phyloP scores from a whole-genome alignment of 2,329 filamentous ascomycete species.

The Arthrobotrys entomopaga region DNA sequence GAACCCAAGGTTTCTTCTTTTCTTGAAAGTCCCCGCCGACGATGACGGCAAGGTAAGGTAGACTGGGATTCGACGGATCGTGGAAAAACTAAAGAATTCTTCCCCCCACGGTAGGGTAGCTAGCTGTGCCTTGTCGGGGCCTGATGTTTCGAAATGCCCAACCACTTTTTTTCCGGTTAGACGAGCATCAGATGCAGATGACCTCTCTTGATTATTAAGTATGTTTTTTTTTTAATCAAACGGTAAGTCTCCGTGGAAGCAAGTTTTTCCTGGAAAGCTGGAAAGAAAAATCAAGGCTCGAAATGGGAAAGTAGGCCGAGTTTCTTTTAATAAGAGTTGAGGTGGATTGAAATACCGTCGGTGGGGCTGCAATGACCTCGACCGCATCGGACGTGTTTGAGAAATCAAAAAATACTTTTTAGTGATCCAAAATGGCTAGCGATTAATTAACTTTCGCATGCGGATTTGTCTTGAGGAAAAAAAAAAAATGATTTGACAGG shows the following conservation, averaged over 20 bases:
- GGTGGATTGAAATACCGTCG: too few species aligned
- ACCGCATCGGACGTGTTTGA: constrained; percentile 14
- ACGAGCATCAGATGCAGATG: constrained; percentile 14
- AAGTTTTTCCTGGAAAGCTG: neutral
- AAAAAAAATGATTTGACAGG: too few species aligned
- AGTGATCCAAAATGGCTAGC: too few species aligned
- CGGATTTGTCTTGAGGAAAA: too few species aligned
- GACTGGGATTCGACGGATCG: constrained; percentile 6
- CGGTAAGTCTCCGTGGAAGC: constrained; percentile 44
- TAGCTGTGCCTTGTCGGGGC: constrained; percentile 12
- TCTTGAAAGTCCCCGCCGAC: too few species aligned
- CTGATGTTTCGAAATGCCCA: constrained; percentile 1
- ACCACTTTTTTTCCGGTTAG: constrained; percentile 1
- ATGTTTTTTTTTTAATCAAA: neutral
- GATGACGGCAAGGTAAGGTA: constrained; percentile 11
- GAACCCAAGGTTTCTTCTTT: too few species aligned
- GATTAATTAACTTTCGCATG: too few species aligned
- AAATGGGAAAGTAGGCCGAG: neutral
- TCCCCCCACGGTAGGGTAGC: too few species aligned
- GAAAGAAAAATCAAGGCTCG: neutral
- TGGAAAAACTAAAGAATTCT: neutral
- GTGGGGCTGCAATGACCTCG: constrained; percentile 14
- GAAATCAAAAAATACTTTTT: too few species aligned
- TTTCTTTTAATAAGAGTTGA: too few species aligned
- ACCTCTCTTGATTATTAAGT: constrained; percentile 15